A percentile compares a stretch with the other conserved stretches of the same genome.
phyloP scores from a whole-genome alignment of 2,329 filamentous ascomycete species.

The Calonectria honghensis region DNA sequence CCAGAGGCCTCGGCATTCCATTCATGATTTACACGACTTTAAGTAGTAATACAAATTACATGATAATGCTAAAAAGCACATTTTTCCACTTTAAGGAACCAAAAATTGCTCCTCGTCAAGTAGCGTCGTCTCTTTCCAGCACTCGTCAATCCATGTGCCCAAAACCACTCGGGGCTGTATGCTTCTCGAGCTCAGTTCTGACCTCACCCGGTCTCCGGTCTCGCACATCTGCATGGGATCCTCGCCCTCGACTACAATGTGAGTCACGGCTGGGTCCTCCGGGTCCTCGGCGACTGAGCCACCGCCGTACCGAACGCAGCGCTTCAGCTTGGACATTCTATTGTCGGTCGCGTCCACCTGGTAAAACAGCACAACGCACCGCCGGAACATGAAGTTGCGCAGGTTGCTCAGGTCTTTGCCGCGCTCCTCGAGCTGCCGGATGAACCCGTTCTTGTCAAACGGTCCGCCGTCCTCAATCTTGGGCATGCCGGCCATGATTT shows the following conservation, averaged over 20 bases:
- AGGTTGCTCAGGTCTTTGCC: constrained; percentile 71
- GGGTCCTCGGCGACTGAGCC: constrained; percentile 74
- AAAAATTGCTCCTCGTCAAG: constrained; percentile 84
- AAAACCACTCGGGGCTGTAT: constrained; percentile 81
- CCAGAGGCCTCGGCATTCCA: constrained; percentile 26
- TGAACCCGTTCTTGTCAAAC: constrained; percentile 68
- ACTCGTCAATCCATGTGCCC: constrained; percentile 83
- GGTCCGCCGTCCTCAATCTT: constrained; percentile 64
- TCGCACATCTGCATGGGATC: constrained; percentile 62
- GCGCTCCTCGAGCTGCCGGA: constrained; percentile 73
- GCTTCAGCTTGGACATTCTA: constrained; percentile 67
- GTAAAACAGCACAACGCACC: constrained; percentile 65
- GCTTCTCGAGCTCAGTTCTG: constrained; percentile 65
- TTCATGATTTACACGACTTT: constrained; percentile 35
- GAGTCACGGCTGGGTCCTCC: constrained; percentile 77
- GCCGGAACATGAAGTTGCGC: constrained; percentile 72
- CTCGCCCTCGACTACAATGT: constrained; percentile 76
- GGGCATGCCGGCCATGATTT: constrained; percentile 70
- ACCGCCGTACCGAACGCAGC: constrained; percentile 81
- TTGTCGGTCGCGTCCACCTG: constrained; percentile 57
- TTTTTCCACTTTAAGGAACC: constrained; percentile 47
- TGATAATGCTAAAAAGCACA: constrained; percentile 36
- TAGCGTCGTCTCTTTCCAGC: constrained; percentile 86
- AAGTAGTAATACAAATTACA: constrained; percentile 48
- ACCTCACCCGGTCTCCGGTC: constrained; percentile 66